These are phyloP conservation scores for Schizopora paradoxa DNA, from an alignment of 1,284 basidiomycete species.

Conservation along the genomic window DNA sequence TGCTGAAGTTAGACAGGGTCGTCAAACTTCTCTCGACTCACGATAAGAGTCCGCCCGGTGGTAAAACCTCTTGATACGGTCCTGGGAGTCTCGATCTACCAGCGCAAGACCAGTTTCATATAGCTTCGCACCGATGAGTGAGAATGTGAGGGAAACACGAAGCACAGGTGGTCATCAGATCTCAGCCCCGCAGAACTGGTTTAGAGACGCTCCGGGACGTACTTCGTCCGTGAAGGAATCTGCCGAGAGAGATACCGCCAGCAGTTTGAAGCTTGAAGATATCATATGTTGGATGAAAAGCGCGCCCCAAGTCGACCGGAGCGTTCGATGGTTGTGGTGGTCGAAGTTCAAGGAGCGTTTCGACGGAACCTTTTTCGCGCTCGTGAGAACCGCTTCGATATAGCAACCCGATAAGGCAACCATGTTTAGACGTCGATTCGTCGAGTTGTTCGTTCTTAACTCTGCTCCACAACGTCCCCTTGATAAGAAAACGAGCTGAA, in stretches of 20 bases:
- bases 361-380: too few species aligned
- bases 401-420: too few species aligned
- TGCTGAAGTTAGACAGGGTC: not conserved
- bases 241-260: constrained; percentile 35
- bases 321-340: too few species aligned
- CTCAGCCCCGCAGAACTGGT: constrained; percentile 19
- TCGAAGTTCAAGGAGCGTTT: too few species aligned
- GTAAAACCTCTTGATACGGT: constrained; percentile 58
- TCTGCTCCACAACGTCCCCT: too few species aligned
- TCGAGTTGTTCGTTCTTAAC: too few species aligned
- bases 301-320: too few species aligned
- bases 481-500: too few species aligned
- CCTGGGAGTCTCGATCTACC: constrained; percentile 48
- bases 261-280: constrained; percentile 1
- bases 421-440: too few species aligned
- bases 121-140: constrained; percentile 41
- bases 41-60: constrained; percentile 68
- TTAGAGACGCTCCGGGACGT: constrained; percentile 6
- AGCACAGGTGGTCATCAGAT: constrained; percentile 43
- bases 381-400: too few species aligned
- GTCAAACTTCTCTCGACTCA: constrained; percentile 33
- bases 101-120: constrained; percentile 49
- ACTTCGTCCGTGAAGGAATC: constrained; percentile 18
- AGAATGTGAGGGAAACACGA: too few species aligned
- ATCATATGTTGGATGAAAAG: constrained; percentile 20